Percentiles rank a stretch among this genome's conserved stretches.
These are phyloP conservation scores for Lunasporangiospora selenospora DNA, from an alignment of 192 early-diverging fungal genomes.

Conservation along the genomic window DNA sequence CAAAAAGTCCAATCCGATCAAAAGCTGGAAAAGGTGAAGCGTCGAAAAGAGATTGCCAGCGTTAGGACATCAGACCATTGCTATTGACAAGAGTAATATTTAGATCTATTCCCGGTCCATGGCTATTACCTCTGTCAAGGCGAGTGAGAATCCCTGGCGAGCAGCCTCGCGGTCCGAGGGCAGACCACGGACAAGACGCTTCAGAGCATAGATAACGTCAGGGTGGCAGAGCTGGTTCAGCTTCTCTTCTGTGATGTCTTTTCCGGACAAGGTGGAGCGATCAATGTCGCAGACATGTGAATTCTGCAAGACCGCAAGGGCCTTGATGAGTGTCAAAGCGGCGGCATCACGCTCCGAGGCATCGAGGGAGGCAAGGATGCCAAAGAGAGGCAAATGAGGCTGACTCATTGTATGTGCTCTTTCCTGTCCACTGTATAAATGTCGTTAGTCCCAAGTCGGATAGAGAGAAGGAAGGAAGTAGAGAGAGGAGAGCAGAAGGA, in stretches of 20 bases:
- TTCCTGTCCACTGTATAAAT: no score
- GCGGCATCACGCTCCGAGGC: conserved; percentile 66
- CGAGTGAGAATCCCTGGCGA: conserved; percentile 95
- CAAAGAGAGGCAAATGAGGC: conserved; percentile 70
- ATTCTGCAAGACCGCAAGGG: conserved; percentile 63
- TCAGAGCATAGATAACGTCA: conserved; percentile 87
- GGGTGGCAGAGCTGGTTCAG: conserved; percentile 71
- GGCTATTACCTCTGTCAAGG: conserved; percentile 78
- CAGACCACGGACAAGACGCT: conserved; percentile 89
- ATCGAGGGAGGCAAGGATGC: conserved; percentile 84
- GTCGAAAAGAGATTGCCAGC: background rate
- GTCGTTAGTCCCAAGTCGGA: no score
- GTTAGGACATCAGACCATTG: background rate
- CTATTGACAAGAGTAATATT: background rate
- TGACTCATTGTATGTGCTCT: no score
- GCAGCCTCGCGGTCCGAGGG: conserved; percentile 86
- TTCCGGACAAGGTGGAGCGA: conserved; percentile 24
- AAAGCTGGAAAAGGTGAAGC: conserved; percentile 36
- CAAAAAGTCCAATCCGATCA: conserved; percentile 45
- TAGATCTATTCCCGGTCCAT: background rate
- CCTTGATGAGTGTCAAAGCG: conserved; percentile 65
- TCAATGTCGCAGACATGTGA: conserved; percentile 30
- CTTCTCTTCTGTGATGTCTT: conserved; percentile 63
- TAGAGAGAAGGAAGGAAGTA: no score
- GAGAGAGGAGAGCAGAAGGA: no score